These are phyloP conservation scores for Arthrinium puccinioides DNA, from an alignment of 2,329 filamentous ascomycete species.

Conservation along the genomic window DNA sequence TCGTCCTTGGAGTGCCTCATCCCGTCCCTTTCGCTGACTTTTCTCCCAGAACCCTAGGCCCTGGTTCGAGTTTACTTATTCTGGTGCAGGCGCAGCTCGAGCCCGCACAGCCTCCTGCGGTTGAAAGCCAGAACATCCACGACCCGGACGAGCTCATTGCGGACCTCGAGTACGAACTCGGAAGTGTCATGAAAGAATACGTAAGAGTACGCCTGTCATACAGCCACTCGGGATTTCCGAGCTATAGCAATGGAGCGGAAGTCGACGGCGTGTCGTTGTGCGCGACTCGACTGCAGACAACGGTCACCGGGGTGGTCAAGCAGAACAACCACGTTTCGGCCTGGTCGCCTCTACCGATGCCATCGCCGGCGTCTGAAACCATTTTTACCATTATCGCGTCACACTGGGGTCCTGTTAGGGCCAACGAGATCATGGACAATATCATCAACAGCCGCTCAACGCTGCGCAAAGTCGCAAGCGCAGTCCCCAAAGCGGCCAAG, in stretches of 20 bases:
- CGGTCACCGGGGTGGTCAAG: slow-evolving; percentile 41
- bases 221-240: slow-evolving; percentile 47
- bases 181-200: slow-evolving; percentile 39
- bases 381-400: slow-evolving; percentile 37
- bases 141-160: slow-evolving; percentile 48
- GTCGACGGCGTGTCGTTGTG: slow-evolving; percentile 27
- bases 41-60: slow-evolving; percentile 28
- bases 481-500: no score
- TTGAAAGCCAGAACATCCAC: neutral
- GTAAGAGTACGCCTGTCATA: slow-evolving; percentile 46
- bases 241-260: slow-evolving; percentile 15
- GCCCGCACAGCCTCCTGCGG: slow-evolving; percentile 5
- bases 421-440: slow-evolving; percentile 31
- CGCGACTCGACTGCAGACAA: slow-evolving; percentile 45
- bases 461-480: slow-evolving; percentile 3
- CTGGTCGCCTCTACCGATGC: slow-evolving; percentile 40
- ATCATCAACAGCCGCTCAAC: slow-evolving; percentile 13
- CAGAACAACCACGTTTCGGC: slow-evolving; percentile 38
- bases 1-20: no score
- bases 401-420: slow-evolving; percentile 40
- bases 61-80: slow-evolving; percentile 38
- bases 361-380: slow-evolving; percentile 25
- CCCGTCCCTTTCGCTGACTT: neutral
- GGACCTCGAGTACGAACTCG: slow-evolving; percentile 50
- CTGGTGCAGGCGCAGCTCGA: slow-evolving; percentile 38